phyloP scores from a whole-genome alignment of 2,329 filamentous ascomycete genomes.

The Periconia digitata region DNA sequence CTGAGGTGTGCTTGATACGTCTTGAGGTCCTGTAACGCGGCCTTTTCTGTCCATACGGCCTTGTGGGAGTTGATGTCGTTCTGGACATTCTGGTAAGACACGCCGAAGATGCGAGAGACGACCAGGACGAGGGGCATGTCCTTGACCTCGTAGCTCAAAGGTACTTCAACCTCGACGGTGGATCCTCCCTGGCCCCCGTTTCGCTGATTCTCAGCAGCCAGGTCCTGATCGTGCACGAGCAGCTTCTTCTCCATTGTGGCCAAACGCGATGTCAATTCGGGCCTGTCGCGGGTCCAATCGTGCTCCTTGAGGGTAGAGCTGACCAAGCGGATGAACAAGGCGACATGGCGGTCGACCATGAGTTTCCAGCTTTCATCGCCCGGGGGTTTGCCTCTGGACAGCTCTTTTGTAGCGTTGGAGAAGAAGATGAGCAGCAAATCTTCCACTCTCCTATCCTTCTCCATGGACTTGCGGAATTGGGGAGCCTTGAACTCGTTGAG shows the following conservation, averaged over 20 bases:
- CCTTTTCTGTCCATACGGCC: slow-evolving; percentile 84
- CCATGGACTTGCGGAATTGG: slow-evolving; percentile 84
- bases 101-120: slow-evolving; percentile 82
- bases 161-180: slow-evolving; percentile 78
- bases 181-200: slow-evolving; percentile 61
- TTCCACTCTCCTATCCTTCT: slow-evolving; percentile 91
- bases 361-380: slow-evolving; percentile 89
- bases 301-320: slow-evolving; percentile 78
- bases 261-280: slow-evolving; percentile 79
- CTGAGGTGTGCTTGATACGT: slow-evolving; percentile 88
- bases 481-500: slow-evolving; percentile 90
- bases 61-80: slow-evolving; percentile 82
- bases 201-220: slow-evolving; percentile 63
- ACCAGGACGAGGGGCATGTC: slow-evolving; percentile 94
- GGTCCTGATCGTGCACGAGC: slow-evolving; percentile 88
- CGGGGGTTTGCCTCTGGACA: slow-evolving; percentile 72
- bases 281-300: slow-evolving; percentile 80
- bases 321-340: slow-evolving; percentile 87
- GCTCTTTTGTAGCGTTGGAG: slow-evolving; percentile 87
- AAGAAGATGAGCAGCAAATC: slow-evolving; percentile 95
- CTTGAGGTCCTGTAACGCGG: slow-evolving; percentile 88
- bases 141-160: slow-evolving; percentile 87
- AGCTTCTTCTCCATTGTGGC: slow-evolving; percentile 88
- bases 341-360: slow-evolving; percentile 90
- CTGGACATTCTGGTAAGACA: slow-evolving; percentile 78